Base-by-base conservation (phyloP, 1,139 yeast genomes). In the Sugiyamaella grinbergsii region DNA sequence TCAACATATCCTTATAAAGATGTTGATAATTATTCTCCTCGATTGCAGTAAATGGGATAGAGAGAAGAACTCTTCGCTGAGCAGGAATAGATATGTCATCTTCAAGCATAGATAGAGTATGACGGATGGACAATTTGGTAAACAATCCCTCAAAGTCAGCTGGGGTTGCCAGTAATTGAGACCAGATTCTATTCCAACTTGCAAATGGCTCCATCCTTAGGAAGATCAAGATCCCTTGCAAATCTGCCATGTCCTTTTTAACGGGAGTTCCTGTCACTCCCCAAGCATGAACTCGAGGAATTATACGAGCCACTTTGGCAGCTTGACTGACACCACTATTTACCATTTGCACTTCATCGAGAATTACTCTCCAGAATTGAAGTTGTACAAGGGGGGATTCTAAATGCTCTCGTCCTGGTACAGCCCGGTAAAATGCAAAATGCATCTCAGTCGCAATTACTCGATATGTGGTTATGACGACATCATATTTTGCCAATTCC, bases 211-310 rank as follows among this genome's bases (percentile, higher is more conserved):
- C 74, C 24, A 80, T 67, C 54, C 83, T 75, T 55, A 90, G 69
- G 62, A 88, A 91, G 15, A 80, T 76, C 33, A 90, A 65, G 5
- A 89, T 75, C 0, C 95, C 85, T 50, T 78, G 81, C 51, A 90
- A 71, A 67, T 91, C 96, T 42, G 72, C 71, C 52, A 87, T 69
- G 42, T 79, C 74, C 57, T 79, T 80, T 56, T 82, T 80, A 8
- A 90, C 85, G 0, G 98, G 95, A 0, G 98, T 93, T 5, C 98
- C 98, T 0, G 96, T 86, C 0, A 90, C 96, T 5, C 96, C 96
- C 98, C 98, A 93, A 0, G 96, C 82, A 69, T 93, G 97, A 48
- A 81, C 79, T 49, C 96, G 73, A 3, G 96, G 95, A 20, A 93
- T 80, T 36, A 86, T 71, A 2, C 87, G 74, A 0, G 96, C 90